These are phyloP conservation scores for Neonothopanus nambi DNA, from an alignment of 1,284 basidiomycete species.

Conservation along the genomic window DNA sequence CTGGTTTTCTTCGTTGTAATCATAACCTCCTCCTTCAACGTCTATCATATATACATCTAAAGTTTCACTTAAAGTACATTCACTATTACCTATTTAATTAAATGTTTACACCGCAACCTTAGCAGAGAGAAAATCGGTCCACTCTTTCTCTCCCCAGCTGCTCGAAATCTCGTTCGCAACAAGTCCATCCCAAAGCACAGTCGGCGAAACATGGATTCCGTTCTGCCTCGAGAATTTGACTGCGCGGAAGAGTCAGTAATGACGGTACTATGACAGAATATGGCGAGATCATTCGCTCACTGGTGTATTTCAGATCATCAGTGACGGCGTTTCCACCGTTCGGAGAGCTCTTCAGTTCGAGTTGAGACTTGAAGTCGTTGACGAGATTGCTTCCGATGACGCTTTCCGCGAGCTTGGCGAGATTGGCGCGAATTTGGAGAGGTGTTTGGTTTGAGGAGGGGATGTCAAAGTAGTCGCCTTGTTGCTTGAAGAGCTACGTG, in stretches of 20 bases:
- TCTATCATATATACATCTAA: neutral
- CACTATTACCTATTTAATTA: neutral
- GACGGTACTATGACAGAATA: neutral
- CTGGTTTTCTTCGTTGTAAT: too few species aligned
- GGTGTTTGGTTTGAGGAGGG: slow-evolving; percentile 72
- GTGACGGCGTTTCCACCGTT: slow-evolving; percentile 81
- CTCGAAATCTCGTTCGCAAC: slow-evolving; percentile 79
- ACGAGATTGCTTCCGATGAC: slow-evolving; percentile 50
- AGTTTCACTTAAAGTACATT: neutral
- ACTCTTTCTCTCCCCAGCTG: slow-evolving; percentile 82
- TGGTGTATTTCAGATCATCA: slow-evolving; percentile 84
- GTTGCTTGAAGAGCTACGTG: slow-evolving; percentile 70
- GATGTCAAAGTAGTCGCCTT: slow-evolving; percentile 79
- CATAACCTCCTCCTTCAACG: too few species aligned
- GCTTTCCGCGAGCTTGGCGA: slow-evolving; percentile 57
- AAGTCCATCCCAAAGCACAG: slow-evolving; percentile 85
- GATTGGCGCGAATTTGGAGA: slow-evolving; percentile 73
- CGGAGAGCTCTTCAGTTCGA: slow-evolving; percentile 61
- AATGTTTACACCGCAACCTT: slow-evolving; percentile 49
- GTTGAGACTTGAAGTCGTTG: slow-evolving; percentile 58
- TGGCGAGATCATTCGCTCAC: slow-evolving; percentile 50
- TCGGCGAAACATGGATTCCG: slow-evolving; percentile 89
- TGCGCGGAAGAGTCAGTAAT: slow-evolving; percentile 23
- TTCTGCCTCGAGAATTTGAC: slow-evolving; percentile 93
- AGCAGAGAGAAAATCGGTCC: slow-evolving; percentile 78